These are phyloP conservation scores for Peziza echinospora DNA, from an alignment of 495 filamentous ascomycete genomes.

Conservation along the genomic window DNA sequence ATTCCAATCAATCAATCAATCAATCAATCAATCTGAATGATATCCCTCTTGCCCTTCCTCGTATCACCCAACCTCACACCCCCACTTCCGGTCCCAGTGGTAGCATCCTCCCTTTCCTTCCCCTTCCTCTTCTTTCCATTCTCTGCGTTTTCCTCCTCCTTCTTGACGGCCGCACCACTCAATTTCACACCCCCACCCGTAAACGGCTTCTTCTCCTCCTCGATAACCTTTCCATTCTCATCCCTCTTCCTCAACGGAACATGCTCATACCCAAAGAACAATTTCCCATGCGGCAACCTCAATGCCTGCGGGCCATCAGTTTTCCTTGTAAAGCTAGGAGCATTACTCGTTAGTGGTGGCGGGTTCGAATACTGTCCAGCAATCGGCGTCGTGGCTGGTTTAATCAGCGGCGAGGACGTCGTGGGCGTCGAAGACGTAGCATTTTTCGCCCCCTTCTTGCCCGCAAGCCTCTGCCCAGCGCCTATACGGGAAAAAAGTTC, in stretches of 20 bases:
- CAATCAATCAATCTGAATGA: slow-evolving; percentile 11
- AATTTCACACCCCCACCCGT: slow-evolving; percentile 77
- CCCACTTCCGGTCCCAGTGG: not conserved
- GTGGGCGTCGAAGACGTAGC: no score
- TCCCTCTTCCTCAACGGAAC: slow-evolving; percentile 66
- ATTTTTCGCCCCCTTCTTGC: slow-evolving; percentile 58
- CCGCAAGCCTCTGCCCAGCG: slow-evolving; percentile 54
- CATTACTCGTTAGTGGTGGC: slow-evolving; percentile 23
- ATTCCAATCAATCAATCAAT: slow-evolving; percentile 3
- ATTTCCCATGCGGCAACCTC: slow-evolving; percentile 61
- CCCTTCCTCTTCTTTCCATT: slow-evolving; percentile 14
- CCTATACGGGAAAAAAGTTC: slow-evolving; percentile 47
- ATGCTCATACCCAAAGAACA: slow-evolving; percentile 91
- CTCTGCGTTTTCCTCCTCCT: slow-evolving; percentile 17
- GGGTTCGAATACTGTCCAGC: slow-evolving; percentile 43
- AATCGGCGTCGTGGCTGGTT: slow-evolving; percentile 56
- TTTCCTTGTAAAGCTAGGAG: slow-evolving; percentile 27
- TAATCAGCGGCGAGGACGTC: slow-evolving; percentile 53
- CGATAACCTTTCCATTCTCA: slow-evolving; percentile 42
- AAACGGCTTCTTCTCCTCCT: slow-evolving; percentile 47
- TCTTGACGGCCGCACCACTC: slow-evolving; percentile 38
- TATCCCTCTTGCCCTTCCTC: slow-evolving; percentile 5
- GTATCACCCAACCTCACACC: not conserved
- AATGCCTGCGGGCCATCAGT: slow-evolving; percentile 51
- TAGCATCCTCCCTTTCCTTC: slow-evolving; percentile 2